phyloP scores from a whole-genome alignment of 2,329 filamentous ascomycete genomes.

The Pezizomycotina sp. region DNA sequence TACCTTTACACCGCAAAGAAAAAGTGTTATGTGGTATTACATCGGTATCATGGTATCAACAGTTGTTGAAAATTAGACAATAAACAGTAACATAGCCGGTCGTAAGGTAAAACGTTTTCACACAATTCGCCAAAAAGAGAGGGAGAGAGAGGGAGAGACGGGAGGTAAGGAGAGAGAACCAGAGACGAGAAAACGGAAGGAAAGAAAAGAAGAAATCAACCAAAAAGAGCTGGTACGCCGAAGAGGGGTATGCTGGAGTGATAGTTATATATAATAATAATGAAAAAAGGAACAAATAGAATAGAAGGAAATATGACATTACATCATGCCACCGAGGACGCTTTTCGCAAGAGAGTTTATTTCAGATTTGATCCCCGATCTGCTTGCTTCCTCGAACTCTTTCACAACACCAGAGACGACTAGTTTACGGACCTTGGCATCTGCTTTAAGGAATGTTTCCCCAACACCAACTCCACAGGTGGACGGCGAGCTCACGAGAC shows the following conservation, averaged over 20 bases:
- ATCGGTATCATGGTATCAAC: too few relatives aligned
- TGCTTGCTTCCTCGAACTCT: constrained; percentile 81
- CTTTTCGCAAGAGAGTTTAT: constrained; percentile 74
- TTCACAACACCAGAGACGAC: constrained; percentile 73
- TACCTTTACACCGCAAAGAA: too few relatives aligned
- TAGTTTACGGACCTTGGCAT: constrained; percentile 70
- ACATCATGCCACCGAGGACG: constrained; percentile 73
- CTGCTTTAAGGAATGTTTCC: constrained; percentile 80
- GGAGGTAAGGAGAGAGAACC: constrained; percentile 1
- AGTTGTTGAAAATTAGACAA: constrained; percentile 2
- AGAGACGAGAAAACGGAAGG: constrained; percentile 2
- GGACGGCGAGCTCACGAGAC: constrained; percentile 56
- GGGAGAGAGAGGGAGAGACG: constrained; percentile 3
- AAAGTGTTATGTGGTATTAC: too few relatives aligned
- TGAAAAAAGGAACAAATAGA: constrained; percentile 1
- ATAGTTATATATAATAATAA: constrained; percentile 1
- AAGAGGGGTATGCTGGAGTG: background rate
- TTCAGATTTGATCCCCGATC: constrained; percentile 60
- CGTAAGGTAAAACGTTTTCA: too few relatives aligned
- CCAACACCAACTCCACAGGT: constrained; percentile 54
- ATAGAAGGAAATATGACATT: constrained; percentile 12
- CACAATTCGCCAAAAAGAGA: too few relatives aligned
- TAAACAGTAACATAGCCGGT: constrained; percentile 1
- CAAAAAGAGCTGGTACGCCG: background rate
- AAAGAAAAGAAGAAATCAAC: constrained; percentile 3